Percentiles rank a stretch among this genome's conserved stretches.
phyloP scores from a whole-genome alignment of 495 filamentous ascomycete species.

The Lentithecium fluviatile region DNA sequence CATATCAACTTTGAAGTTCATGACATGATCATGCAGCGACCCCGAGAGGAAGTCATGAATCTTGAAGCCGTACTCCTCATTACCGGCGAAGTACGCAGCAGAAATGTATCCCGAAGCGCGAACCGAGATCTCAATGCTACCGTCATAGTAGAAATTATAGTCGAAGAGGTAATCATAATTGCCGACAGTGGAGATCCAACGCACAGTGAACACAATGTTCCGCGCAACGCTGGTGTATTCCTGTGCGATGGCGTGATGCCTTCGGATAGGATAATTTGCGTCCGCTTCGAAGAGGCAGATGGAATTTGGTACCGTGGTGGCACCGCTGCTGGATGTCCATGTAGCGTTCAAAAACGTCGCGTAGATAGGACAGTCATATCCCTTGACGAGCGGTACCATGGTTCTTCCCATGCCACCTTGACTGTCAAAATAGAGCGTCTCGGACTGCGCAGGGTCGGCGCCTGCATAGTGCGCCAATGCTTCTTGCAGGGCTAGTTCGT shows the following conservation, averaged over 20 bases:
- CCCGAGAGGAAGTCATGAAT: slow-evolving; percentile 25
- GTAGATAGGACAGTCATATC: slow-evolving; percentile 24
- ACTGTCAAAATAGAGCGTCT: slow-evolving; percentile 32
- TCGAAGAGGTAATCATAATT: slow-evolving; percentile 29
- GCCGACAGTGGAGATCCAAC: slow-evolving; percentile 16
- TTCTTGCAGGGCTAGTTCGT: slow-evolving; percentile 57
- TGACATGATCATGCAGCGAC: slow-evolving; percentile 23
- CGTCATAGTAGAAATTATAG: slow-evolving; percentile 22
- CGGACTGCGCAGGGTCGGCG: slow-evolving; percentile 49
- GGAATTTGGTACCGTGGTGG: not conserved
- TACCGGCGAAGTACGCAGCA: slow-evolving; percentile 4
- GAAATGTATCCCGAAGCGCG: slow-evolving; percentile 25
- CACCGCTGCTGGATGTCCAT: not conserved
- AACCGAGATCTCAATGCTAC: slow-evolving; percentile 13
- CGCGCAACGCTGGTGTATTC: slow-evolving; percentile 2
- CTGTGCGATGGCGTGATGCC: not conserved
- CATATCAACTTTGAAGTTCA: slow-evolving; percentile 22
- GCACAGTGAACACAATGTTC: slow-evolving; percentile 13
- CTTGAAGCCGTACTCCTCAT: slow-evolving; percentile 20
- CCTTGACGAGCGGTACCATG: slow-evolving; percentile 14
- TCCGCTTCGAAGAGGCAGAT: slow-evolving; percentile 28
- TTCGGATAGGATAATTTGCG: slow-evolving; percentile 13
- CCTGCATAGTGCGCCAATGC: slow-evolving; percentile 57
- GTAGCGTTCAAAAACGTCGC: slow-evolving; percentile 23
- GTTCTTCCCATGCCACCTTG: not conserved